Percentiles rank a stretch among this genome's conserved stretches.
phyloP scores from a whole-genome alignment of 2,329 filamentous ascomycete species.

The Neofusicoccum ribis region DNA sequence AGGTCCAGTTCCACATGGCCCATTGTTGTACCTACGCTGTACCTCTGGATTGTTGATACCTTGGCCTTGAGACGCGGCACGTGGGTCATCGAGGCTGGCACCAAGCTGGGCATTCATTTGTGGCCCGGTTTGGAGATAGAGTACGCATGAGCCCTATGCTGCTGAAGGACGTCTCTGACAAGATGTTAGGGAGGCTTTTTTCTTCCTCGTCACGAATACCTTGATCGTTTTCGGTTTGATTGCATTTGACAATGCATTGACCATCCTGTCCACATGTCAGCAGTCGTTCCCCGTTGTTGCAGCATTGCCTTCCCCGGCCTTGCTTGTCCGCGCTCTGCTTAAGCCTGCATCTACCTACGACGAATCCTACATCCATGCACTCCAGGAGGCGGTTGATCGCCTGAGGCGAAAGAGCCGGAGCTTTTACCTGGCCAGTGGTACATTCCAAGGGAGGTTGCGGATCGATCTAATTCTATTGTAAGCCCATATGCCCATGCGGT shows the following conservation, averaged over 20 bases:
- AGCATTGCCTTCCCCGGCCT: slow-evolving; percentile 48
- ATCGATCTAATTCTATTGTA: slow-evolving; percentile 67
- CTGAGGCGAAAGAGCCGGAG: slow-evolving; percentile 68
- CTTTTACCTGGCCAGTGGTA: slow-evolving; percentile 70
- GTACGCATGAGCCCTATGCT: slow-evolving; percentile 25
- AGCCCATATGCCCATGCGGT: slow-evolving; percentile 25
- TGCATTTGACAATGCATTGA: slow-evolving; percentile 68
- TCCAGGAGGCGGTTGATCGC: slow-evolving; percentile 60
- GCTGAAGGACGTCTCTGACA: slow-evolving; percentile 15
- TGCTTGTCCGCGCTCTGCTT: slow-evolving; percentile 57
- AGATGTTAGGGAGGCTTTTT: slow-evolving; percentile 59
- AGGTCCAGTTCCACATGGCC: slow-evolving; percentile 58
- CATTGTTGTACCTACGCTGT: slow-evolving; percentile 64
- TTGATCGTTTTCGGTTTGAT: slow-evolving; percentile 69
- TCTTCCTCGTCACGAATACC: slow-evolving; percentile 70
- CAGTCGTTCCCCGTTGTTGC: slow-evolving; percentile 55
- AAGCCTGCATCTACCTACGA: slow-evolving; percentile 55
- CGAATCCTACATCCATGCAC: slow-evolving; percentile 56
- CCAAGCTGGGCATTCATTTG: slow-evolving; percentile 64
- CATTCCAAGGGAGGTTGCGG: slow-evolving; percentile 67
- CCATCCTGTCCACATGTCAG: slow-evolving; percentile 65
- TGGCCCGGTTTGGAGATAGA: slow-evolving; percentile 70
- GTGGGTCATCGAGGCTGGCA: slow-evolving; percentile 68
- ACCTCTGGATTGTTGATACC: slow-evolving; percentile 73
- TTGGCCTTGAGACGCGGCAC: slow-evolving; percentile 66